A percentile compares a stretch with the other conserved stretches of the same genome.
Evolutionary conservation across 805 yeast species (phyloP).

Genomic region (Yamadazyma endophytica): DNA sequence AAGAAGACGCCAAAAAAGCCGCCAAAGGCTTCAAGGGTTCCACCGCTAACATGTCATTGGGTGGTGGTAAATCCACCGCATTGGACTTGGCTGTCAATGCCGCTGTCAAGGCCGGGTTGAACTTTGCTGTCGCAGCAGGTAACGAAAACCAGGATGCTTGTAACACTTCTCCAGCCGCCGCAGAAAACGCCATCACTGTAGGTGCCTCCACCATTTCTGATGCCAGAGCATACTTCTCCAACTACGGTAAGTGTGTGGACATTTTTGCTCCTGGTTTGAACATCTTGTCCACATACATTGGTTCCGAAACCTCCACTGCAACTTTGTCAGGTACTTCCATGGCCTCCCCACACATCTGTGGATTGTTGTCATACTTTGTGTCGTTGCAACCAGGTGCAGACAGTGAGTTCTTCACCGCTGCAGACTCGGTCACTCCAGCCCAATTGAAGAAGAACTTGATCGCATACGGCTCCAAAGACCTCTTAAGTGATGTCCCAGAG

Average conservation of each 20-base stretch:
- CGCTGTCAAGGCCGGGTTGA: slow-evolving; percentile 83
- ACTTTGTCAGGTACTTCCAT: slow-evolving; percentile 92
- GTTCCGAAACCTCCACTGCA: slow-evolving; percentile 72
- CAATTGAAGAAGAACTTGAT: slow-evolving; percentile 75
- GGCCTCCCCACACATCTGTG: slow-evolving; percentile 97
- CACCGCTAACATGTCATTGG: slow-evolving; percentile 89
- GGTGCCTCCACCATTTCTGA: slow-evolving; percentile 93
- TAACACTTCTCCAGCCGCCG: slow-evolving; percentile 86
- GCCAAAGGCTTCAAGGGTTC: slow-evolving; percentile 76
- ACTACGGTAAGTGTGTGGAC: slow-evolving; percentile 94
- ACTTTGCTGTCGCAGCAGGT: slow-evolving; percentile 96
- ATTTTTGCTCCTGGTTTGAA: slow-evolving; percentile 95
- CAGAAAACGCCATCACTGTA: slow-evolving; percentile 80
- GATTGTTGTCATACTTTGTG: slow-evolving; percentile 83
- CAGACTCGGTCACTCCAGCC: slow-evolving; percentile 57
- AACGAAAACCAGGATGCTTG: slow-evolving; percentile 93
- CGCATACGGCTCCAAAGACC: slow-evolving; percentile 59
- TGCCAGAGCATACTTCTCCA: slow-evolving; percentile 90
- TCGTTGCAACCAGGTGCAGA: slow-evolving; percentile 76
- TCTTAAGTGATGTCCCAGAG: slow-evolving; percentile 58
- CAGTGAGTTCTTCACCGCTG: slow-evolving; percentile 57
- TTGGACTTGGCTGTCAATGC: slow-evolving; percentile 86
- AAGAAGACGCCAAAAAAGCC: slow-evolving; percentile 44
- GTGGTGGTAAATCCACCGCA: slow-evolving; percentile 89
- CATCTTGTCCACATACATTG: slow-evolving; percentile 79